Base-by-base conservation (phyloP, 2,329 filamentous ascomycete genomes). In the Tympanopsis confertula region DNA sequence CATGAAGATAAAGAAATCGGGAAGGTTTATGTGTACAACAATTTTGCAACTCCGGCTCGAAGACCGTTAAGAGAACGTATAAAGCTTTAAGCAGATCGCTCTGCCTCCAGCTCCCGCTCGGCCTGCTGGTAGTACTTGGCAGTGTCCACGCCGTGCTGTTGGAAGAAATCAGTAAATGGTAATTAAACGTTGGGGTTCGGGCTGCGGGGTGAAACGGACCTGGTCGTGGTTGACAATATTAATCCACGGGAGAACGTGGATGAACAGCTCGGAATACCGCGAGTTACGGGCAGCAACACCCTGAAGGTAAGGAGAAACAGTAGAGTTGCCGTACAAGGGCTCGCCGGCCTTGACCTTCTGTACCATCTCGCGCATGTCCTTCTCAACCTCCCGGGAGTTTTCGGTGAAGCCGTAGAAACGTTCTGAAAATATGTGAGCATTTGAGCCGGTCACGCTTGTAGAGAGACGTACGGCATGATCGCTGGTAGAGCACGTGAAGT, bases 291-390 rank as follows among this genome's bases (percentile, higher is more conserved):
- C 63, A 41, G 76, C 74, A 35, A 78, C 69, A 39, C 75, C 75
- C 58, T 81, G 76, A 62, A 78, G 69, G 54, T 81, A 74, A 47
- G 74, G 66, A 32, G 69, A 71, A 44, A 81, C 55, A 19, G 61
- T 58, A 14, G 69, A 71, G 32, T 57, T 62, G 45, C 76, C 76
- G 51, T 81, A 81, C 38, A 81, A 55, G 35, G 76, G 66, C 57
- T 78, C 65, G 36, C 76, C 75, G 46, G 61, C 65, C 63, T 81
- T 81, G 49, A 78, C 74, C 53, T 75, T 77, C 50, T 74, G 72
- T 36, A 78, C 75, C 76, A 81, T 81, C 54, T 81, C 76, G 39
- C 71, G 65, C 73, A 79, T 80, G 51, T 81, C 76, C 69, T 74
- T 70, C 32, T 79, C 73, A 38, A 74, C 62, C 51, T 81, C 76